Evolutionary conservation across 2,329 filamentous ascomycete genomes (phyloP), one percentile per base, ranked within the genome.

Genomic region (Colletotrichum sp.): DNA sequence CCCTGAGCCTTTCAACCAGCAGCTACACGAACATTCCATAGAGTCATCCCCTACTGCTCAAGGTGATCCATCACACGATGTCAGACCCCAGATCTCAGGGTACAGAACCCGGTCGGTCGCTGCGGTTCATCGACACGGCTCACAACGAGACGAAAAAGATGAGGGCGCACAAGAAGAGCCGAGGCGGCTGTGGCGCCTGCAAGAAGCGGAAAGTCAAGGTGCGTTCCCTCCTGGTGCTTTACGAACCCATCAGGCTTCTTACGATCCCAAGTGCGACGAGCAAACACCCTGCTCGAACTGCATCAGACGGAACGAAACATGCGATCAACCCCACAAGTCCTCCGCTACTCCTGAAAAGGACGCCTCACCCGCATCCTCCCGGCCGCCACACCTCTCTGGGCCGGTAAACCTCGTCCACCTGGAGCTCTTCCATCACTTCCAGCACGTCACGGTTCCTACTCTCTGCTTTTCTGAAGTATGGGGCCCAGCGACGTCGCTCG

Each of bases 371-470:
- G 58, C n/a, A 14, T 6, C 56, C 16, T 26, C 13, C 18, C 28
- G 28, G 5, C 38, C 62, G 16, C 7, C 48, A 4, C 34, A 75
- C 43, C 16, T 58, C 14, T 30, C 34, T 13, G 69, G 70, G 1
- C 56, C 64, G 10, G 77, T 82, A 62, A 82, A 81, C 61, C 71
- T 82, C 6, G 66, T 83, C 18, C 81, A 83, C 62, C 77, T 83
- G 71, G 80, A 83, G 64, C 78, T 83, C 32, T 80, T 83, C 72
- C 76, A 82, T 73, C 81, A 83, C 74, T 83, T 81, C 62, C 78
- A 81, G 28, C 76, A 78, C 14, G 48, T 72, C 21, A 81, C 80
- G 18, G 64, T 77, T 6, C 71, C 76, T 14, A 82, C 79, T 12
- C 77, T 83, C 21, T 71, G 79, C 55, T 82, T 82, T 68, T 38